A percentile compares a stretch with the other conserved stretches of the same genome.
Evolutionary conservation across 306 rosid genomes (phyloP).

Genomic region (Cucumis melo): DNA sequence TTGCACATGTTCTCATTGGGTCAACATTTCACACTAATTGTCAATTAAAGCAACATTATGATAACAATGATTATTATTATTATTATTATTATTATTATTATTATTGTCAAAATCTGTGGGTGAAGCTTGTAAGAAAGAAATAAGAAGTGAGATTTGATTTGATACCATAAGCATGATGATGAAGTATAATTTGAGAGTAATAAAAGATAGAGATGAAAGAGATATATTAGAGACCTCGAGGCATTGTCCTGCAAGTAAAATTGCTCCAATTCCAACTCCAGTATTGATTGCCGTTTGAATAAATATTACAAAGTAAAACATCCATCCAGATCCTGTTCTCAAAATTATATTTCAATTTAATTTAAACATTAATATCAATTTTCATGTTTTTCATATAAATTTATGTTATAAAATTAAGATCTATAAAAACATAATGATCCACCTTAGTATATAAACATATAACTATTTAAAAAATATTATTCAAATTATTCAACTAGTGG

Average conservation of each 20-base stretch:
- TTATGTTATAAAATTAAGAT: no score
- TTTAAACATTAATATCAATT: no score
- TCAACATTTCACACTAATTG: not conserved
- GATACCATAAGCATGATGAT: not conserved
- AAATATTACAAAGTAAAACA: slow-evolving; percentile 82
- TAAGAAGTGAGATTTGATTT: not conserved
- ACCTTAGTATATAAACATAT: no score
- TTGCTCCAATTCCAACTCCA: slow-evolving; percentile 79
- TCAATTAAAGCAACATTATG: not conserved
- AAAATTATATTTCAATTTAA: not conserved
- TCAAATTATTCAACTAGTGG: no score
- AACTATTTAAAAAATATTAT: no score
- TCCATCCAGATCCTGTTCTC: slow-evolving; percentile 76
- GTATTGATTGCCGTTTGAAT: slow-evolving; percentile 89
- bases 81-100: no score
- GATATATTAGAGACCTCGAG: slow-evolving; percentile 25
- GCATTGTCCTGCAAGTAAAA: slow-evolving; percentile 67
- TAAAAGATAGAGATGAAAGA: no score
- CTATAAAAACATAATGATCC: no score
- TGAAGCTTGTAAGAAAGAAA: not conserved
- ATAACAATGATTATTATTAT: no score
- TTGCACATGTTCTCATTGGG: not conserved
- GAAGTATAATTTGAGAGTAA: no score
- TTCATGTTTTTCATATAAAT: no score
- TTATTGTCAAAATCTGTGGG: not conserved